Percentiles rank a stretch among this genome's conserved stretches.
Evolutionary conservation across 1,284 basidiomycete species (phyloP).

Genomic region (Hymenochaete sp.): DNA sequence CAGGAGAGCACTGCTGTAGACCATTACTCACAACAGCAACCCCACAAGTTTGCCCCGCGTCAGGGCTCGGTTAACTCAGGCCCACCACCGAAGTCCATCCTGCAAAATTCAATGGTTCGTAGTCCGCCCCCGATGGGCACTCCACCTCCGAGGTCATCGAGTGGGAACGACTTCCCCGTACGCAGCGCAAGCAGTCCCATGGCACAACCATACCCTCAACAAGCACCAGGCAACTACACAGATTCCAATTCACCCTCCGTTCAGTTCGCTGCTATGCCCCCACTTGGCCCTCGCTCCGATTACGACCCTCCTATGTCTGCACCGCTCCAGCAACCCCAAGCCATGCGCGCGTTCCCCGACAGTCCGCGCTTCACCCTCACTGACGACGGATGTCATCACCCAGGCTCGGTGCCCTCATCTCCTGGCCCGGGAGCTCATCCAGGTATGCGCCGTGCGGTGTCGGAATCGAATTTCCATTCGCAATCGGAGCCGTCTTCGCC

Average conservation of each 20-base stretch:
- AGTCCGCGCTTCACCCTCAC: conserved; percentile 5
- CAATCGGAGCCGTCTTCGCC: conserved; percentile 2
- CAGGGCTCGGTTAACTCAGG: neutral
- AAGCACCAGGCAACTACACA: too few relatives aligned
- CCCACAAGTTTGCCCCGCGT: conserved; percentile 1
- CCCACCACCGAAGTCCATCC: neutral
- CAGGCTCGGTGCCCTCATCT: conserved; percentile 5
- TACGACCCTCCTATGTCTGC: too few relatives aligned
- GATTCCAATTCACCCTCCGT: too few relatives aligned
- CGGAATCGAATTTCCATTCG: conserved; percentile 1
- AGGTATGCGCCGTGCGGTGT: neutral
- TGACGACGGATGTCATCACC: neutral
- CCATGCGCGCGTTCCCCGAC: conserved; percentile 5
- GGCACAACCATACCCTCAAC: too few relatives aligned
- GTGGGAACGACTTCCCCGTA: too few relatives aligned
- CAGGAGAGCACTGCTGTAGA: neutral
- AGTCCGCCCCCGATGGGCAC: neutral
- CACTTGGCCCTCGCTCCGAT: too few relatives aligned
- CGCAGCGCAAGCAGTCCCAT: too few relatives aligned
- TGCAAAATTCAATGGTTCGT: neutral
- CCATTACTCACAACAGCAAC: conserved; percentile 1
- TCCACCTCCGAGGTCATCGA: neutral
- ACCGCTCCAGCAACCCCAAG: neutral
- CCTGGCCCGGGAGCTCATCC: neutral
- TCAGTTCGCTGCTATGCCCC: too few relatives aligned